Evolutionary conservation across 257 asterid genomes (phyloP), one percentile per base, ranked within the genome.

Genomic region (Cruciata laevipes): DNA sequence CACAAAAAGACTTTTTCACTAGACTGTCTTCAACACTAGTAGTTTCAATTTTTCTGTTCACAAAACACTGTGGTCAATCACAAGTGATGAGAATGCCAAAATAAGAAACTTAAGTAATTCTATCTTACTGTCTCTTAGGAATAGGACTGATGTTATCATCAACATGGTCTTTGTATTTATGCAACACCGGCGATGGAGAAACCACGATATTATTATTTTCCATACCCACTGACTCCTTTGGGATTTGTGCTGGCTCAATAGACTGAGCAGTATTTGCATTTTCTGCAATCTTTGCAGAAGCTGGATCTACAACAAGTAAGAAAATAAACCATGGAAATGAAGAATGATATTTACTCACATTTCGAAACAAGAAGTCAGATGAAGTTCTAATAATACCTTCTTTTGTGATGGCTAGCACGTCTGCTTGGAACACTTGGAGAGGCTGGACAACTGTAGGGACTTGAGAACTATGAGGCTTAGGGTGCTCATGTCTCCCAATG

Each of bases 401-500:
- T 35, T 77, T 56, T 66, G 83, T 65, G 52, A 32, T 65, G 49
- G 61, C 14, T 42, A 79, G 71, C 31, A 61, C 25, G 71, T 83
- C 87, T 40, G 75, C 79, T 63, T 37, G 58, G 74, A 55, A 75
- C 60, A 59, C 77, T 80, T 80, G 87, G 55, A 69, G 33, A 71
- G 79, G 77, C 20, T 72, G 59, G 38, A 63, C 74, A 69, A 67
- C 8, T 31, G 73, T 63, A 38, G 86, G 35, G 62, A 69, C 73
- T 71, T 72, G 89, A 51, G 86, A 83, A 72, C 79, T 75, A 74
- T 80, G 88, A 62, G 89, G 87, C 82, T 76, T 83, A 74, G 87
- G 89, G 74, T 92, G 98, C 73, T 79, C 81, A 76, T 92, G 98
- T 47, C 67, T 75, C 63, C 86, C 91, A 49, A 92, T 78, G 82